Evolutionary conservation across 2,329 filamentous ascomycete genomes (phyloP), one percentile per base, ranked within the genome.

Genomic region (Talaromyces islandicus): DNA sequence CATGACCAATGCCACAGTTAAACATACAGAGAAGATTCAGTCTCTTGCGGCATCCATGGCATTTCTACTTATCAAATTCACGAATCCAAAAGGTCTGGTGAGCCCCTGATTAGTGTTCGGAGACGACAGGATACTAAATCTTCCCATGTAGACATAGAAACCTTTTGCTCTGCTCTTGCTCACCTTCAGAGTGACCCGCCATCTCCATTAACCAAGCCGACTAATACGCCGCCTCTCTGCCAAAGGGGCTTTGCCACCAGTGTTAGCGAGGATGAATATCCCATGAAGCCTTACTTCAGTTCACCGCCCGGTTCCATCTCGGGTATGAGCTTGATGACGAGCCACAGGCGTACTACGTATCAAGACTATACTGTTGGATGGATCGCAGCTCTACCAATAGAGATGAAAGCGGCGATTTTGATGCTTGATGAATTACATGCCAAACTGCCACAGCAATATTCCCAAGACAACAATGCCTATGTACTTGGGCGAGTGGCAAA

Each of bases 321-420:
- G 19, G 19, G 19, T 14, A 21, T 50, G 43, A 46, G n/a, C 11
- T 21, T 14, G 10, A 21, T 11, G 43, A 24, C 24, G 24, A 25
- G 9, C 3, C 19, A 19, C 10, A 17, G 43, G 24, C 43, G 43
- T 12, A 50, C 43, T 5, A 50, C 51, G 10, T 27, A 54, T 29
- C 24, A 60, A 29, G 54, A 60, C 41, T 58, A 60, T 51, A 60
- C 58, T n/a, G 41, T 59, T 7, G 57, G 52, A 9, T 59, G 57
- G 57, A 59, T 59, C 53, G 32, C 24, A 5, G 57, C 57, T 17
- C 38, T 59, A 17, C 57, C 57, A 12, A 24, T 57, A 19, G 57
- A 59, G 53, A 19, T 57, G 27, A 35, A 52, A 27, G 53, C 57
- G 9, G 57, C 57, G 1, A 38, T 29, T 24, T 21, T 19, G 11